Percentiles rank a stretch among this genome's conserved stretches.
Conservation (phyloP, 768 basidiomycete species). For the Agrocybe chaxingu region DNA sequence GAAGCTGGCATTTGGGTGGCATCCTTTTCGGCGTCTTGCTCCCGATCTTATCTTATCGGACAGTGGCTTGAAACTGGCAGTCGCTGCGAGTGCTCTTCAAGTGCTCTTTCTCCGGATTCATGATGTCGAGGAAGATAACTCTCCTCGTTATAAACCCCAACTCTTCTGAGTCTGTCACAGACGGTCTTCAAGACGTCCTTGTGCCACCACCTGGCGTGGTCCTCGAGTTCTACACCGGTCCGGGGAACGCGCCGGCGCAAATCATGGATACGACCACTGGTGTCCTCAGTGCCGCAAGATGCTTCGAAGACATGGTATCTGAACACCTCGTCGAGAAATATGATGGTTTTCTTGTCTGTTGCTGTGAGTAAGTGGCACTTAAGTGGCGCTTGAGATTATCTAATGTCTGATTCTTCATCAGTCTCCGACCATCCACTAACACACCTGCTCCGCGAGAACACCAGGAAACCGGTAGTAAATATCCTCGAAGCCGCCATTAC, state of each 20-base stretch:
- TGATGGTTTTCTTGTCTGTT: constrained; percentile 37
- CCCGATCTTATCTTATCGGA: too few relatives aligned
- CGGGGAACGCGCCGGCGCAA: constrained; percentile 24
- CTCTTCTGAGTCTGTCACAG: constrained; percentile 30
- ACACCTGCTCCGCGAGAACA: constrained; percentile 28
- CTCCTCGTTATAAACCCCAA: constrained; percentile 37
- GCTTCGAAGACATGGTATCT: constrained; percentile 24
- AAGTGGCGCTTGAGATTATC: neutral
- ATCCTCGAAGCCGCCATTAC: constrained; percentile 33
- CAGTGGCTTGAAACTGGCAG: too few relatives aligned
- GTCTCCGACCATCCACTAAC: constrained; percentile 36
- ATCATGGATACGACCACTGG: constrained; percentile 31
- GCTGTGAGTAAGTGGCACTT: constrained; percentile 24
- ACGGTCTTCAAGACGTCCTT: constrained; percentile 23
- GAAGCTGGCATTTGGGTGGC: too few relatives aligned
- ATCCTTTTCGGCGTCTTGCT: too few relatives aligned
- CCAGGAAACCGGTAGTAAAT: constrained; percentile 29
- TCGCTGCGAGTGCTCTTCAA: too few relatives aligned
- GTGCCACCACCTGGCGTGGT: constrained; percentile 23
- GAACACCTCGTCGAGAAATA: constrained; percentile 23
- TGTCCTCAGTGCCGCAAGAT: constrained; percentile 25
- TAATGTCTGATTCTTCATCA: constrained; percentile 6
- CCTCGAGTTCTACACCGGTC: constrained; percentile 31
- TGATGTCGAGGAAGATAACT: neutral
- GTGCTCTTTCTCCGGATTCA: too few relatives aligned